These are phyloP conservation scores for Olyra latifolia DNA, from an alignment of 176 grass and related monocot genomes.

Conservation along the genomic window DNA sequence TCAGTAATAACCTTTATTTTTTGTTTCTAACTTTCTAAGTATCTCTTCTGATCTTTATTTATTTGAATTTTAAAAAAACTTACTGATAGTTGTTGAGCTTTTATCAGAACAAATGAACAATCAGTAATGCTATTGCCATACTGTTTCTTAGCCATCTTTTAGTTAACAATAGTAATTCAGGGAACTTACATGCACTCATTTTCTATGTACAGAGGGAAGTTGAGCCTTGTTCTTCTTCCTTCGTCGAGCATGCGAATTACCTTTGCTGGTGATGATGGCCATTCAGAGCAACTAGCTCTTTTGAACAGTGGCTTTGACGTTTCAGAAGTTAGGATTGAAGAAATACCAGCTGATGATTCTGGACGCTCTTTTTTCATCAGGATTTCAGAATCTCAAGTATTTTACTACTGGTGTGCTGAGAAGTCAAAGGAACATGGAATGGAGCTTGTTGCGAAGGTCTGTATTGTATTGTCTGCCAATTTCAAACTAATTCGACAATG, in stretches of 20 bases:
- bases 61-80: background rate
- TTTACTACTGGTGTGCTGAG: slow-evolving; percentile 96
- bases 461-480: background rate
- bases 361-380: slow-evolving; percentile 76
- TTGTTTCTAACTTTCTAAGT: background rate
- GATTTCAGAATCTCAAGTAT: slow-evolving; percentile 52
- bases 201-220: slow-evolving; percentile 61
- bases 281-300: slow-evolving; percentile 61
- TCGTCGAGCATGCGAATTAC: slow-evolving; percentile 70
- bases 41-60: slow-evolving; percentile 6
- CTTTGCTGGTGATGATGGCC: slow-evolving; percentile 72
- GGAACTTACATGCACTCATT: slow-evolving; percentile 30
- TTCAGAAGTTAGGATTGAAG: slow-evolving; percentile 57
- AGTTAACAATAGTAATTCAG: slow-evolving; percentile 5
- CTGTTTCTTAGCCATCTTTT: background rate
- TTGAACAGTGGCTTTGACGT: slow-evolving; percentile 40
- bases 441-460: slow-evolving; percentile 78
- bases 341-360: slow-evolving; percentile 79
- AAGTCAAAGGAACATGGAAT: slow-evolving; percentile 75
- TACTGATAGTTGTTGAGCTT: background rate
- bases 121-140: background rate
- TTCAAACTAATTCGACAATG: background rate
- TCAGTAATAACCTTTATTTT: background rate
- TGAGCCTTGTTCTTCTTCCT: slow-evolving; percentile 70
- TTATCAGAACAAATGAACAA: background rate